These are phyloP conservation scores for Cercospora sojina DNA, from an alignment of 2,329 filamentous ascomycete genomes.

Conservation along the genomic window DNA sequence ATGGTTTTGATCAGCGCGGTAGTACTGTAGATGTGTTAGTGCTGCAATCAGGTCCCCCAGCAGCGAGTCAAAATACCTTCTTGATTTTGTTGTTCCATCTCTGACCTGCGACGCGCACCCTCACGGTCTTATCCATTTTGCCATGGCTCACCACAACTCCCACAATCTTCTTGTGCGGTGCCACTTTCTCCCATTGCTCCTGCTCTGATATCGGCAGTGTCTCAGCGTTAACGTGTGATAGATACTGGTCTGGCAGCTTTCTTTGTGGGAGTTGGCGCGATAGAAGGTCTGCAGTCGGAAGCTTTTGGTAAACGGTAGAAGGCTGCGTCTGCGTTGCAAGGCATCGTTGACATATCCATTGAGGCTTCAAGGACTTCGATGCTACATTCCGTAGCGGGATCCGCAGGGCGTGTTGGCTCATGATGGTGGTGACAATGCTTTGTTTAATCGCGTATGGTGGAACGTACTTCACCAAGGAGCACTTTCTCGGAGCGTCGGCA, in stretches of 20 bases:
- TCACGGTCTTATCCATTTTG: conserved; percentile 75
- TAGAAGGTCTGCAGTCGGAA: conserved; percentile 10
- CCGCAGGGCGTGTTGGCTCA: conserved; percentile 29
- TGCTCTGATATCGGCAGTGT: conserved; percentile 30
- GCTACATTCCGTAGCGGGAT: conserved; percentile 31
- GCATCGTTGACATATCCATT: conserved; percentile 37
- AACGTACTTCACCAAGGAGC: conserved; percentile 1
- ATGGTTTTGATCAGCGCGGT: conserved; percentile 62
- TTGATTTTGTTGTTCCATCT: conserved; percentile 71
- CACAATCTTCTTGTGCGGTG: conserved; percentile 33
- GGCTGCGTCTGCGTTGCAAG: conserved; percentile 32
- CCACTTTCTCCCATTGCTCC: conserved; percentile 27
- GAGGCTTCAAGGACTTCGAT: conserved; percentile 19
- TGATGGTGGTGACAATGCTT: conserved; percentile 11
- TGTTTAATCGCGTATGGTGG: not conserved
- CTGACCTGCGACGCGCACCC: conserved; percentile 69
- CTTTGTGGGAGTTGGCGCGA: conserved; percentile 11
- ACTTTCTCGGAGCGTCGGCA: conserved; percentile 3
- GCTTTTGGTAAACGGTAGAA: conserved; percentile 10
- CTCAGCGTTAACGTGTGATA: conserved; percentile 14
- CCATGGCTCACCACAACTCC: conserved; percentile 77
- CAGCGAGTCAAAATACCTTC: conserved; percentile 57
- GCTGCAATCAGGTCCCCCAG: not conserved
- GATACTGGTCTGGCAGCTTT: conserved; percentile 9
- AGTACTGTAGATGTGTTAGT: conserved; percentile 52